These are phyloP conservation scores for Pseudocercospora fuligena DNA, from an alignment of 2,329 filamentous ascomycete genomes.

Conservation along the genomic window DNA sequence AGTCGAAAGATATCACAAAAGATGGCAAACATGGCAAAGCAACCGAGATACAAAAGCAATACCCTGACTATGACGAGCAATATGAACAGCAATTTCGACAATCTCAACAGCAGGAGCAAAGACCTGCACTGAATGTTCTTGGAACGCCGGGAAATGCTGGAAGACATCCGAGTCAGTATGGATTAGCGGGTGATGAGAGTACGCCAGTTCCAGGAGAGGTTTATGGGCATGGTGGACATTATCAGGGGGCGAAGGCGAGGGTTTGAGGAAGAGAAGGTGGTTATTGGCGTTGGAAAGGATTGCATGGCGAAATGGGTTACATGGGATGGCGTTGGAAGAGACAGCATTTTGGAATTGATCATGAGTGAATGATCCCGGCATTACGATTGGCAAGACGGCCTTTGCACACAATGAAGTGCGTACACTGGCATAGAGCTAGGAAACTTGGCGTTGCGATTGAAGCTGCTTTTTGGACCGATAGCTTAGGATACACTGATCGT, in stretches of 20 bases:
- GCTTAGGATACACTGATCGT: background rate
- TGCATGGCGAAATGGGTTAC: background rate
- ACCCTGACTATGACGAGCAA: background rate
- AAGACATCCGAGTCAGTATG: conserved; percentile 7
- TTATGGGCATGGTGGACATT: background rate
- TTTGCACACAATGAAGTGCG: too few relatives aligned
- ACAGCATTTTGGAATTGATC: background rate
- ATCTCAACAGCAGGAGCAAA: too few relatives aligned
- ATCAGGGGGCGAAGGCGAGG: background rate
- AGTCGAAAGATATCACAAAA: background rate
- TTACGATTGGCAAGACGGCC: too few relatives aligned
- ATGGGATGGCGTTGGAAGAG: too few relatives aligned
- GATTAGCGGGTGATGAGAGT: background rate
- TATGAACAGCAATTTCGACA: conserved; percentile 4
- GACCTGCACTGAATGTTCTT: background rate
- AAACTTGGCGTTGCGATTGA: too few relatives aligned
- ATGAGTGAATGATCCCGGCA: background rate
- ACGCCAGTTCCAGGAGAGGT: background rate
- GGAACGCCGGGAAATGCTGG: conserved; percentile 2
- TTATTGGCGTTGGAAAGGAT: background rate
- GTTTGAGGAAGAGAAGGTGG: background rate
- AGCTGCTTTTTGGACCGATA: background rate
- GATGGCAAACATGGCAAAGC: conserved; percentile 1
- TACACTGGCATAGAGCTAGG: too few relatives aligned
- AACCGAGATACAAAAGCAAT: background rate